Evolutionary conservation across 2,329 filamentous ascomycete species (phyloP).

Genomic region (Orbilia oligospora): DNA sequence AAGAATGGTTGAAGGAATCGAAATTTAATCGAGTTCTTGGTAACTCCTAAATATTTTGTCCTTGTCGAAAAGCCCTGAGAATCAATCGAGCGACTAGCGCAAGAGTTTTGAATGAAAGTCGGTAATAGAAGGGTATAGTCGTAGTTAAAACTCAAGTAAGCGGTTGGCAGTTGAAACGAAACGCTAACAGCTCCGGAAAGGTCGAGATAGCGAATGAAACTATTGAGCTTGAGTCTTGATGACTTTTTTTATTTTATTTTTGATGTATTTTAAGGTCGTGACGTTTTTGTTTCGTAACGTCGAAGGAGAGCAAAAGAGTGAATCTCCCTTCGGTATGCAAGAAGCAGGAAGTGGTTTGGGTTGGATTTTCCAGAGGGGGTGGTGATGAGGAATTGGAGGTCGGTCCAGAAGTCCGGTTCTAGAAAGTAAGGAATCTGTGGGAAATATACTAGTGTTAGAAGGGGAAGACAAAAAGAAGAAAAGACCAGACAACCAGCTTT

Average conservation of each 20-base stretch:
- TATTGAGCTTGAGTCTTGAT: neutral
- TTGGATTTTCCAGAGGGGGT: constrained; percentile 13
- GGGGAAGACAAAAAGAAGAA: constrained; percentile 37
- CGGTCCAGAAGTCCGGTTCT: constrained; percentile 61
- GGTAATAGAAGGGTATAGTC: constrained; percentile 19
- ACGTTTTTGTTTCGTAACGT: constrained; percentile 47
- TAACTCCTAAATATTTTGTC: constrained; percentile 33
- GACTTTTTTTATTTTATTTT: constrained; percentile 2
- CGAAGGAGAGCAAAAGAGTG: constrained; percentile 61
- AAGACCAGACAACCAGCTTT: constrained; percentile 57
- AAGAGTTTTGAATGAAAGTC: constrained; percentile 27
- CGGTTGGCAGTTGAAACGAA: constrained; percentile 39
- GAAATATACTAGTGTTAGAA: constrained; percentile 55
- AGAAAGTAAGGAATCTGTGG: constrained; percentile 59
- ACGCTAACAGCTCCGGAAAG: constrained; percentile 38
- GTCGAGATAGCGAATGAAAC: constrained; percentile 24
- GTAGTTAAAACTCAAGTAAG: constrained; percentile 4
- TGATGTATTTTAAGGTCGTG: constrained; percentile 37
- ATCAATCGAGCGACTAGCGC: constrained; percentile 53
- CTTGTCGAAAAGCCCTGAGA: constrained; percentile 30
- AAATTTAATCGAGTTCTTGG: constrained; percentile 23
- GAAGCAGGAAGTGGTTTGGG: constrained; percentile 10
- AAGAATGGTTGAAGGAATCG: constrained; percentile 43
- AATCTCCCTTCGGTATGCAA: constrained; percentile 58
- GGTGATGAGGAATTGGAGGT: constrained; percentile 42